Evolutionary conservation across 768 basidiomycete species (phyloP).

Genomic region (Tulasnella sp.): DNA sequence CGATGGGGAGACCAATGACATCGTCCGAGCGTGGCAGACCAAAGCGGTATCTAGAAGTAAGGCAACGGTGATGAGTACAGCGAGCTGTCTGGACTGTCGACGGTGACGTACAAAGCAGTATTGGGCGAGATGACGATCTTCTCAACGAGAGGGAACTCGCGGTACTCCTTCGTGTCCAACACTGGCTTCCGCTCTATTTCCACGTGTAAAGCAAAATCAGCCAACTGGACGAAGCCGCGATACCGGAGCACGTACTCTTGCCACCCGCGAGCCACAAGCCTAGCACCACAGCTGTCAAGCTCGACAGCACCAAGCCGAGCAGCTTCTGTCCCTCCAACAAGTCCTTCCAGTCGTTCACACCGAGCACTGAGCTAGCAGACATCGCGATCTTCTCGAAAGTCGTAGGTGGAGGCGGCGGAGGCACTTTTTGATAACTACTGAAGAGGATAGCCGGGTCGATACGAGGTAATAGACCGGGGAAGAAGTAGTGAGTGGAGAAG

Average conservation of each 20-base stretch:
- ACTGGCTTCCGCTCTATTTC: conserved; percentile 53
- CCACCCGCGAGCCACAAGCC: conserved; percentile 6
- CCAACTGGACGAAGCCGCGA: no score
- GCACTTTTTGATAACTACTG: conserved; percentile 54
- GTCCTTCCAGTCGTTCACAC: conserved; percentile 1
- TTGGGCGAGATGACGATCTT: conserved; percentile 86
- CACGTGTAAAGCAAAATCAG: conserved; percentile 5
- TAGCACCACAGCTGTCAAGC: neutral
- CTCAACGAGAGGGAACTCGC: conserved; percentile 66
- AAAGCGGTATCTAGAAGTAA: conserved; percentile 70
- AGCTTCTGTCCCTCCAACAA: neutral
- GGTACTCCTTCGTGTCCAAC: conserved; percentile 66
- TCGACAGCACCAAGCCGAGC: conserved; percentile 7
- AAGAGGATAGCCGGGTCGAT: conserved; percentile 45
- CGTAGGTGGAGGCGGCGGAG: conserved; percentile 1
- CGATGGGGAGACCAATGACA: conserved; percentile 85
- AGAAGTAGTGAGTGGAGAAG: conserved; percentile 32
- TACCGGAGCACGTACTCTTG: conserved; percentile 1
- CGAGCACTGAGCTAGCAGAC: neutral
- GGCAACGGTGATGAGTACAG: conserved; percentile 1
- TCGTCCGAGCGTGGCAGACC: conserved; percentile 61
- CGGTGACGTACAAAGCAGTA: conserved; percentile 68
- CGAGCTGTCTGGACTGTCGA: neutral
- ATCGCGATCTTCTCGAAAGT: conserved; percentile 15
- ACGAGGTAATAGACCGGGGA: conserved; percentile 33